Evolutionary conservation across 805 yeast species (phyloP), one percentile per base, ranked within the genome.

Genomic region (Metschnikowia continentalis): DNA sequence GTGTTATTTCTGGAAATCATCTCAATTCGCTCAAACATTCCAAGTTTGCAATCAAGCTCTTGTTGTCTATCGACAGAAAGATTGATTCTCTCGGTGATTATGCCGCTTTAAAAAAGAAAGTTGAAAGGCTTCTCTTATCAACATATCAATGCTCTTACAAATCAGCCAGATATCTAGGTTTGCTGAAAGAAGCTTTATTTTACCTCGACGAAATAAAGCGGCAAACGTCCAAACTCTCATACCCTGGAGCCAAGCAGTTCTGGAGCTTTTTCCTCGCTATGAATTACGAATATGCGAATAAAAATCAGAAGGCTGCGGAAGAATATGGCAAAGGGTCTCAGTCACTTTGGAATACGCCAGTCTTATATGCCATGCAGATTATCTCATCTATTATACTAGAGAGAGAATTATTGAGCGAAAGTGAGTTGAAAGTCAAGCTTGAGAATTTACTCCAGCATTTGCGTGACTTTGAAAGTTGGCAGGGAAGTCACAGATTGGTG

Each of bases 111-210:
- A 75, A 74, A 53, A 66, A 77, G 66, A 63, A 62, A 23, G 62
- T 79, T 2, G 62, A 76, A 0, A 52, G 50, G 1, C 54, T 62
- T 13, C 60, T 82, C 33, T 59, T 72, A 11, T 58, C 63, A 4
- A 56, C 78, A 2, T 81, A 80, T 55, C 63, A 66, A 6, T 49
- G 51, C 2, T 64, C 81, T 23, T 65, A 82, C 20, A 62, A 69
- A 3, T 58, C 70, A 0, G 70, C 75, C 48, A 65, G 72, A 14
- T 76, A 73, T 35, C 60, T 81, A 36, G 90, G 91, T 0, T 60
- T 83, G 2, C 68, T 82, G 0, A 80, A 80, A 54, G 90, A 86
- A 49, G 75, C 83, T 43, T 74, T 76, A 2, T 82, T 74, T 60
- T 85, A 77, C 63, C 55, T 75, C 3, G 69, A 69, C 5, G 91